Base-by-base conservation (phyloP, 495 filamentous ascomycete genomes). In the Aspergillus conjunctus region DNA sequence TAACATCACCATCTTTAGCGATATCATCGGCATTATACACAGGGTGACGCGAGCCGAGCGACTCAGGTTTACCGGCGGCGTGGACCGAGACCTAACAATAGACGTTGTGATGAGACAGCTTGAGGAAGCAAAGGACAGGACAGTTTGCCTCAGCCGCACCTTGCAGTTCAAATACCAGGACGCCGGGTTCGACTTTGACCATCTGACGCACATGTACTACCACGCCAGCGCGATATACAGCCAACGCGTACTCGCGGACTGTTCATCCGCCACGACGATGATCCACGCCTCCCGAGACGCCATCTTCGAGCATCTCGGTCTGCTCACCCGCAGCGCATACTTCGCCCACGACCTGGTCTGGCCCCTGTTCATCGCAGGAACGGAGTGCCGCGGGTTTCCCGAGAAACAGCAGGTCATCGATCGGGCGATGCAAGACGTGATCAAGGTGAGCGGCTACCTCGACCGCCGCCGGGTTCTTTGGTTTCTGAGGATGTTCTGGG, bases 261-360 rank as follows among this genome's bases (percentile, higher is more conserved):
- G 33, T 10, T 7, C 30, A 20, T 14, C 20, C 9, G 22, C 37
- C 18, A 41, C 15, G 6, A 9, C 9, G 32, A 39, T 26, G 20
- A 18, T 53, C 31, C 21, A 67, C 54, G 31, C 51, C 10, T 69
- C 67, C n/a, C 62, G 67, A 21, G 59, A 71, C 21, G 53, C 62
- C 21, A 67, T 71, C 10, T 30, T 71, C 0, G 45, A 22, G 3
- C 61, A 67, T 49, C 45, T 71, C n/a, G 43, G 33, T 6, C 57
- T 49, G 46, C 56, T 71, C 12, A 60, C 64, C 22, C 32, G 56
- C 37, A 51, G 57, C n/a, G 46, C 56, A 15, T 58, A 55, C 41
- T 67, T 69, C 48, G 67, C 61, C 1, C 67, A 71, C 18, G 61
- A 71, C 53, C 58, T 71, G 8, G 65, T 69, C 17, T 71, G 69